Conservation (phyloP, 306 rosid genomes). For the Styphnolobium japonicum region DNA sequence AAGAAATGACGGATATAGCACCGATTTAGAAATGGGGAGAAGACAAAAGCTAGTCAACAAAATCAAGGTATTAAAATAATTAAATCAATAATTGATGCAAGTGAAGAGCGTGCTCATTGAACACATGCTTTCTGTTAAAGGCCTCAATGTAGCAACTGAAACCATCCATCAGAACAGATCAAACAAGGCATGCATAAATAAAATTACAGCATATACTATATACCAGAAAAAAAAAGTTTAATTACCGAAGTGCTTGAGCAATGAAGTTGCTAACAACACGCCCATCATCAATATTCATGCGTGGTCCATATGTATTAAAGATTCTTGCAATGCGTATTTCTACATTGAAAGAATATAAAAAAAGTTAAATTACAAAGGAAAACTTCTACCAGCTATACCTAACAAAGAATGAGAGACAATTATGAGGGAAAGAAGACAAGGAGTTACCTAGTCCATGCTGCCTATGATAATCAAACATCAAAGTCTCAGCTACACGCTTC, state of each 20-base stretch:
- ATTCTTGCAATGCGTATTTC: constrained; percentile 95
- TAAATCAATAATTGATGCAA: neutral
- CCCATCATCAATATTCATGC: constrained; percentile 98
- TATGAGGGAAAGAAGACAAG: neutral
- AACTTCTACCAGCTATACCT: neutral
- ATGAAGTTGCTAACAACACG: constrained; percentile 98
- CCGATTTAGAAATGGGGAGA: neutral
- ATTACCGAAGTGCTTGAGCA: constrained; percentile 95
- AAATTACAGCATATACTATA: neutral
- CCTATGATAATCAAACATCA: constrained; percentile 98
- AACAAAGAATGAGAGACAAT: constrained; percentile 8
- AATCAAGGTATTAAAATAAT: neutral
- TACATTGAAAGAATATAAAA: constrained; percentile 23
- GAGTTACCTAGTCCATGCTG: constrained; percentile 85
- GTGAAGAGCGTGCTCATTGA: neutral
- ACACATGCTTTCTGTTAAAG: neutral
- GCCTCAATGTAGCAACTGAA: neutral
- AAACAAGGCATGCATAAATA: constrained; percentile 6
- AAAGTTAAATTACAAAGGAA: neutral
- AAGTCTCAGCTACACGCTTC: constrained; percentile 96
- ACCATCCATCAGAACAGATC: neutral
- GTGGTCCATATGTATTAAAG: constrained; percentile 98
- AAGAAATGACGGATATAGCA: neutral
- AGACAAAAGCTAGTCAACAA: neutral
- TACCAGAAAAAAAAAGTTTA: neutral